A percentile compares a stretch with the other conserved stretches of the same genome.
phyloP scores from a whole-genome alignment of 2,329 filamentous ascomycete genomes.

The Sarocladium kiliense region DNA sequence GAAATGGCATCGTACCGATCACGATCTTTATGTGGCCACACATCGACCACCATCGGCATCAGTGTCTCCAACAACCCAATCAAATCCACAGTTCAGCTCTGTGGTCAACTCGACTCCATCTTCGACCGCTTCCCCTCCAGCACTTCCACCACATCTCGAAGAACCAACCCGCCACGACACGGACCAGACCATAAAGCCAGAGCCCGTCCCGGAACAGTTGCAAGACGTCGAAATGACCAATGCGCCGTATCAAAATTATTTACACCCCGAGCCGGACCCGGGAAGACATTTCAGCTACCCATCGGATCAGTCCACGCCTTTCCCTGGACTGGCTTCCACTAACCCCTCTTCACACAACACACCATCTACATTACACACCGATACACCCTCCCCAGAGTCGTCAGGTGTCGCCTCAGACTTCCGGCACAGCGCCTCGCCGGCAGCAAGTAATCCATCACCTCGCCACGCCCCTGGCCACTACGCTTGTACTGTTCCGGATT shows the following conservation, averaged over 20 bases:
- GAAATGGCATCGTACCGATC: constrained; percentile 30
- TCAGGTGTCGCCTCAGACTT: constrained; percentile 27
- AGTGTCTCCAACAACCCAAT: constrained; percentile 14
- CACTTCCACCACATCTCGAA: neutral
- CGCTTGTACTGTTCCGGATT: constrained; percentile 31
- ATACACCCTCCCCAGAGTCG: constrained; percentile 36
- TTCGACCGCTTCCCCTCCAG: neutral
- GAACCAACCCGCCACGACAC: constrained; percentile 2
- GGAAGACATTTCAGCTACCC: constrained; percentile 21
- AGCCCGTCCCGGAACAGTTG: neutral
- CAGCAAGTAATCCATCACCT: constrained; percentile 20
- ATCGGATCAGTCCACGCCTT: constrained; percentile 38
- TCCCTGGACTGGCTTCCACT: constrained; percentile 32
- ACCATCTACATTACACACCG: constrained; percentile 38
- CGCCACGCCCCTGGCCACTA: constrained; percentile 13
- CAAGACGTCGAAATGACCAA: constrained; percentile 4
- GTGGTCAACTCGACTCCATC: neutral
- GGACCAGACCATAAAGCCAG: constrained; percentile 5
- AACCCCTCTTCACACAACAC: constrained; percentile 38
- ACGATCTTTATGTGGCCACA: constrained; percentile 26
- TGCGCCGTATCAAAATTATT: neutral
- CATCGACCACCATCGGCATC: constrained; percentile 12
- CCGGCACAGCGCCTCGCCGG: constrained; percentile 31
- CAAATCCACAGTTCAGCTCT: neutral
- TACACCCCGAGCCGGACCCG: neutral